Evolutionary conservation across 176 grass and related monocot genomes (phyloP).

Genomic region (Thalia dealbata): DNA sequence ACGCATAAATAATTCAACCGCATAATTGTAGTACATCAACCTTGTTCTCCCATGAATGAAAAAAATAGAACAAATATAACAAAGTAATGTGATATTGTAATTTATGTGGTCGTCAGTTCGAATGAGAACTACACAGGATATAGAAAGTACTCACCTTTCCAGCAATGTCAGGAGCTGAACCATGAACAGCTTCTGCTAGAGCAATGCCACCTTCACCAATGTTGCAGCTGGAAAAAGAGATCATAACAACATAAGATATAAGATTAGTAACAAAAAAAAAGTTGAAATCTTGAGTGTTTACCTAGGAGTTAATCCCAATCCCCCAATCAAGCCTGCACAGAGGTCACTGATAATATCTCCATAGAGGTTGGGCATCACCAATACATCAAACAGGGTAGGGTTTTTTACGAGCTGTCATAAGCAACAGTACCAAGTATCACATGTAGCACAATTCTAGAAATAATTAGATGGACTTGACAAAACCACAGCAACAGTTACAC

Average conservation of each 20-base stretch:
- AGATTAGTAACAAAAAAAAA: not conserved
- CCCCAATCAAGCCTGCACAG: slow-evolving; percentile 88
- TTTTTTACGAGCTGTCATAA: slow-evolving; percentile 82
- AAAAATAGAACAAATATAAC: not conserved
- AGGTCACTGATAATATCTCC: slow-evolving; percentile 99
- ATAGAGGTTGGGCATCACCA: slow-evolving; percentile 98
- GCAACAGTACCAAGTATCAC: not conserved
- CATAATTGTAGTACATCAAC: not conserved
- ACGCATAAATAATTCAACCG: not conserved
- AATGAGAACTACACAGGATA: not conserved
- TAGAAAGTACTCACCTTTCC: slow-evolving; percentile 49
- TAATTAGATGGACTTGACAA: not conserved
- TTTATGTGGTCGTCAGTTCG: not conserved
- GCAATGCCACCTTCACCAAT: slow-evolving; percentile 98
- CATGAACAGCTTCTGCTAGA: slow-evolving; percentile 93
- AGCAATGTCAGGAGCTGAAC: slow-evolving; percentile 94
- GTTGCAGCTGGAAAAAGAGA: slow-evolving; percentile 49
- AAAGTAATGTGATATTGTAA: not conserved
- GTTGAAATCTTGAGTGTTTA: slow-evolving; percentile 23
- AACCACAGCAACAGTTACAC: not conserved
- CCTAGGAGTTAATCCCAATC: slow-evolving; percentile 92
- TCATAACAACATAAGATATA: slow-evolving; percentile 7
- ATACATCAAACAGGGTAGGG: slow-evolving; percentile 73
- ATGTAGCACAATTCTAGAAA: not conserved
- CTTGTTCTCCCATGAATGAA: not conserved